phyloP scores from a whole-genome alignment of 2,329 filamentous ascomycete genomes.

The Rhinocladiella mackenziei region DNA sequence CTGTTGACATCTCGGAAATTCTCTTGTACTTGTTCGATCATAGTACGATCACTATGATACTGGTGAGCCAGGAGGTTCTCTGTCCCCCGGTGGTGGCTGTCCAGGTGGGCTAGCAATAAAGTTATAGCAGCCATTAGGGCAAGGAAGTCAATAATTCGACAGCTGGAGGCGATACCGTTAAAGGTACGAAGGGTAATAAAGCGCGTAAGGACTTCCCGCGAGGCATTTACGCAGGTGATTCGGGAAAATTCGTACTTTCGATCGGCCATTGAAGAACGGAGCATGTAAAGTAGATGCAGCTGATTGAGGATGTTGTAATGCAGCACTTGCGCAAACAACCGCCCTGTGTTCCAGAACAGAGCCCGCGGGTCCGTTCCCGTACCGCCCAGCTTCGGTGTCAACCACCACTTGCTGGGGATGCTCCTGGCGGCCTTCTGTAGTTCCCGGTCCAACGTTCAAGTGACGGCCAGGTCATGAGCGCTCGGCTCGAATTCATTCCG shows the following conservation, averaged over 20 bases:
- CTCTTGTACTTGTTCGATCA: constrained; percentile 39
- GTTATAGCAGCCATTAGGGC: constrained; percentile 31
- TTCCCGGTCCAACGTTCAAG: constrained; percentile 45
- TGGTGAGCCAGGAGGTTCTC: constrained; percentile 39
- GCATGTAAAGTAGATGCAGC: constrained; percentile 55
- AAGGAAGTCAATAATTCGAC: constrained; percentile 32
- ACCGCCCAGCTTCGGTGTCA: constrained; percentile 29
- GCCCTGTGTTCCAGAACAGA: constrained; percentile 34
- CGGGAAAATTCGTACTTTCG: constrained; percentile 48
- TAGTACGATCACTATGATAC: constrained; percentile 39
- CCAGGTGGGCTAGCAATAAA: constrained; percentile 31
- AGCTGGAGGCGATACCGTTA: constrained; percentile 26
- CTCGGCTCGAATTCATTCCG: constrained; percentile 39
- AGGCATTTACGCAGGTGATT: constrained; percentile 48
- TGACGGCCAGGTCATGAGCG: constrained; percentile 39
- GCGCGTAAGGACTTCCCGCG: constrained; percentile 47
- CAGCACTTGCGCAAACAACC: constrained; percentile 48
- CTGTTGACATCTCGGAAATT: constrained; percentile 35
- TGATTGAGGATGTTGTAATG: constrained; percentile 51
- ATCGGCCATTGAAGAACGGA: constrained; percentile 37
- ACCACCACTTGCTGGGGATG: constrained; percentile 51
- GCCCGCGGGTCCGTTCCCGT: constrained; percentile 8
- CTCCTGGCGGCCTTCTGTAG: constrained; percentile 43
- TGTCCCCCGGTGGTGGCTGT: constrained; percentile 24
- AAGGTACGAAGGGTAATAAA: constrained; percentile 8